A percentile compares a stretch with the other conserved stretches of the same genome.
phyloP scores from a whole-genome alignment of 208 protist species.

The Acanthamoeba rhysodes region DNA sequence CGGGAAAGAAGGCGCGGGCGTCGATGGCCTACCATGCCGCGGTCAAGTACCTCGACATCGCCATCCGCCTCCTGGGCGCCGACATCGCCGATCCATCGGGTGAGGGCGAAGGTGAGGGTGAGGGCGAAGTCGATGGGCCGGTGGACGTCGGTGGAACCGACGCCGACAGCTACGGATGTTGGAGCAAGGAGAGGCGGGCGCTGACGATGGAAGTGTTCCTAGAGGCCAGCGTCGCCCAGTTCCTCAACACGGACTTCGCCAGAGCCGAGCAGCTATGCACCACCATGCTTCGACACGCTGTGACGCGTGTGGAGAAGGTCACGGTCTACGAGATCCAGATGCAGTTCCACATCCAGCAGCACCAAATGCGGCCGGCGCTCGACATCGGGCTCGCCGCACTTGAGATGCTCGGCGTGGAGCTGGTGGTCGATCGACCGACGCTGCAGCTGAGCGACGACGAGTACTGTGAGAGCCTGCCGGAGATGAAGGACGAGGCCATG shows the following conservation, averaged over 20 bases:
- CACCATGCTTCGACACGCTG: constrained; percentile 49
- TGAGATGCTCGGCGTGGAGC: constrained; percentile 56
- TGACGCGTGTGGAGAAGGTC: constrained; percentile 11
- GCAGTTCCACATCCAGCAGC: constrained; percentile 77
- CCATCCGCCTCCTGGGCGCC: constrained; percentile 39
- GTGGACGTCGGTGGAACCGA: neutral
- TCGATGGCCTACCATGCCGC: constrained; percentile 61
- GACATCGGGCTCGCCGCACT: constrained; percentile 62
- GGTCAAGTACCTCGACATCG: constrained; percentile 55
- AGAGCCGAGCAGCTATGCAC: constrained; percentile 61
- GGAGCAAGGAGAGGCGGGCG: neutral
- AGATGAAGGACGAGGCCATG: constrained; percentile 74
- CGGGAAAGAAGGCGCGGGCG: constrained; percentile 55
- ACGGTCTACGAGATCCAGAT: constrained; percentile 61
- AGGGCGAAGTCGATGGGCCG: too few relatives aligned
- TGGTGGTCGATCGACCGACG: constrained; percentile 1
- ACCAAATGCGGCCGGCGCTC: constrained; percentile 48
- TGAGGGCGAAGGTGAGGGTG: too few relatives aligned
- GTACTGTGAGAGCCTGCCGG: constrained; percentile 6
- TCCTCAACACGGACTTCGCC: constrained; percentile 41
- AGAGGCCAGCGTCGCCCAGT: constrained; percentile 48
- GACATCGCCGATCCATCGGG: too few relatives aligned
- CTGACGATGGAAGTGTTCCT: constrained; percentile 68
- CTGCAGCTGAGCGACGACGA: constrained; percentile 64
- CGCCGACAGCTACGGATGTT: neutral